Base-by-base conservation (phyloP, 2,329 filamentous ascomycete genomes). In the Leptoxyphium fumago region DNA sequence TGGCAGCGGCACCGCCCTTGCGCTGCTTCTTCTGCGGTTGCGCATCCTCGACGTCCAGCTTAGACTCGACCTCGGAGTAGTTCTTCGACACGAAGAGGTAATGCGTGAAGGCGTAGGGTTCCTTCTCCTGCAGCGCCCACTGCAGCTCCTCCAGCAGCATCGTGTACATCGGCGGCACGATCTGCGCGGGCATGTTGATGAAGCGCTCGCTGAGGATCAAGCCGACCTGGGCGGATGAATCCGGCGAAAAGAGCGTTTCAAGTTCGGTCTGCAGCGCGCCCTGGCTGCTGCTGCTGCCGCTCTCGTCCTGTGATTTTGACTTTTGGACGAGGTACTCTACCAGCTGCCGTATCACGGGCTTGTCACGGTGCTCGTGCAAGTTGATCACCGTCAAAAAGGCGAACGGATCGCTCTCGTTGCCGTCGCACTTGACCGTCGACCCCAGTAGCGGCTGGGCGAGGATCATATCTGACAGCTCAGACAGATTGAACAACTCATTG, bases 361-460 rank as follows among this genome's bases (percentile, higher is more conserved):
- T 84, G 44, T 83, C 76, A 18, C 64, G 74, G 64, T 94, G 87
- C 58, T 84, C 79, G 44, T 78, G 72, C 40, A 91, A 67, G 60
- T 94, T 95, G 46, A 98, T 67, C 7, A 86, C 82, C 0, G 88
- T 94, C 49, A 96, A 70, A 63, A 98, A 84, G 10, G 89, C 88
- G 64, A 91, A 96, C 2, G 91, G 82, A 59, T 96, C 91, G 39
- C 78, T 84, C 56, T 88, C 86, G 59, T 91, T 87, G 55, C 88
- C 87, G 55, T 96, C 89, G n/a, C 91, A 84, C 66, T 98, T 98
- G 53, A 96, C 86, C 0, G 89, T 95, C 10, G 87, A 94, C 44
- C 91, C 91, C 39, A 98, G 78, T 15, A 83, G 77, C 9, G 84
- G 80, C 64, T 98, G 89, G 40, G 82, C 80, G 43, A 96, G 70